phyloP scores from a whole-genome alignment of 2,329 filamentous ascomycete species.

The Cryphonectria naterciae region DNA sequence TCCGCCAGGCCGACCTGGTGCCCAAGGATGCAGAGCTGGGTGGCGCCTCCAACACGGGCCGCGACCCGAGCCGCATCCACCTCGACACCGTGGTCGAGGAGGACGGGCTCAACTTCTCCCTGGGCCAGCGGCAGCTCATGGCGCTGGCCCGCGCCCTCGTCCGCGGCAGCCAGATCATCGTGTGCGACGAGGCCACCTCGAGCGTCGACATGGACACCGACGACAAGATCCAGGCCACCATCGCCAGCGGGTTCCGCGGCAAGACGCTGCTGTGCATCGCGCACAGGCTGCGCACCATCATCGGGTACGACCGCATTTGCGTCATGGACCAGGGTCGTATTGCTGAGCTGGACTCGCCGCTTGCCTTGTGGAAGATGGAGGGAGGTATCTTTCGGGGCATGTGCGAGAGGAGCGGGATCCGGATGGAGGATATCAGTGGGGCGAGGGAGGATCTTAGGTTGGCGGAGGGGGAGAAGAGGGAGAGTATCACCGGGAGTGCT shows the following conservation, averaged over 20 bases:
- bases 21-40: conserved; percentile 40
- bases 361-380: conserved; percentile 68
- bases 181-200: conserved; percentile 95
- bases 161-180: conserved; percentile 84
- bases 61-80: conserved; percentile 65
- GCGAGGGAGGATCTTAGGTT: conserved; percentile 44
- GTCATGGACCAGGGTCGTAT: conserved; percentile 93
- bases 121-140: conserved; percentile 95
- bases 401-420: conserved; percentile 86
- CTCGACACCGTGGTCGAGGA: conserved; percentile 88
- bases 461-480: conserved; percentile 6
- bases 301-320: conserved; percentile 92
- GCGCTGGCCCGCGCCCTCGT: conserved; percentile 90
- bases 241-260: conserved; percentile 81
- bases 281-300: conserved; percentile 88
- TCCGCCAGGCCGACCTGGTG: conserved; percentile 77
- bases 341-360: conserved; percentile 81
- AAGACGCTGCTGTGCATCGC: conserved; percentile 92
- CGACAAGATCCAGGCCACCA: conserved; percentile 90
- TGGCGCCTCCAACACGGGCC: conserved; percentile 12
- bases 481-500: conserved; percentile 18
- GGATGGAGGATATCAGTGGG: conserved; percentile 55
- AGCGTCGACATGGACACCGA: conserved; percentile 96
- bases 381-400: conserved; percentile 84
- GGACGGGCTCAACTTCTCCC: conserved; percentile 93